phyloP scores from a whole-genome alignment of 768 basidiomycete genomes.

The Calvatia gigantea region DNA sequence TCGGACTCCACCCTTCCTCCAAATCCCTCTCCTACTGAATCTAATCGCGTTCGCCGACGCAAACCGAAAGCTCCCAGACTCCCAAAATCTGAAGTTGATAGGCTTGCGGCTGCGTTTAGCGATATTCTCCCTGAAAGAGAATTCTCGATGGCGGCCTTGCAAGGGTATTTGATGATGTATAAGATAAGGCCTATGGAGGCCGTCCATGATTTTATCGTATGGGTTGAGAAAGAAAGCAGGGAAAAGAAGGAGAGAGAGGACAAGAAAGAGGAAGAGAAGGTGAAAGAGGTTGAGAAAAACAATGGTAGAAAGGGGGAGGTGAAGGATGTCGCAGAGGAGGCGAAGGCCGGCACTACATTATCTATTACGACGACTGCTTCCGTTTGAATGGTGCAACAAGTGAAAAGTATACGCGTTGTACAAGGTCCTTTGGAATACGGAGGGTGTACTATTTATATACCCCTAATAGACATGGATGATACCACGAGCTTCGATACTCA shows the following conservation, averaged over 20 bases:
- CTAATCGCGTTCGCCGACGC: constrained; percentile 29
- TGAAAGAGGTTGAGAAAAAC: not conserved
- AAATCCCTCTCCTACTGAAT: constrained; percentile 1
- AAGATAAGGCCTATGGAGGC: constrained; percentile 60
- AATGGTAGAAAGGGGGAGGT: too few relatives aligned
- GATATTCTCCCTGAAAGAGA: constrained; percentile 45
- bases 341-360: too few relatives aligned
- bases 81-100: constrained; percentile 31
- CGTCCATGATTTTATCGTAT: constrained; percentile 37
- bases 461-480: too few relatives aligned
- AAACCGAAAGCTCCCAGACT: constrained; percentile 34
- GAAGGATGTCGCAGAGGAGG: not conserved
- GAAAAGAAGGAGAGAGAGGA: constrained; percentile 9
- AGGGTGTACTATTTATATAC: too few relatives aligned
- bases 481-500: too few relatives aligned
- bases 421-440: too few relatives aligned
- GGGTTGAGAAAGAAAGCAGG: constrained; percentile 46
- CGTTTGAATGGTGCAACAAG: not conserved
- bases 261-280: not conserved
- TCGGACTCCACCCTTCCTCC: not conserved
- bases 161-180: constrained; percentile 66
- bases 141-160: constrained; percentile 47
- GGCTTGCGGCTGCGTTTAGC: constrained; percentile 56
- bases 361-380: not conserved
- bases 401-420: too few relatives aligned